Evolutionary conservation across 2,329 filamentous ascomycete genomes (phyloP).

Genomic region (Neophaeococcomyces aloes): DNA sequence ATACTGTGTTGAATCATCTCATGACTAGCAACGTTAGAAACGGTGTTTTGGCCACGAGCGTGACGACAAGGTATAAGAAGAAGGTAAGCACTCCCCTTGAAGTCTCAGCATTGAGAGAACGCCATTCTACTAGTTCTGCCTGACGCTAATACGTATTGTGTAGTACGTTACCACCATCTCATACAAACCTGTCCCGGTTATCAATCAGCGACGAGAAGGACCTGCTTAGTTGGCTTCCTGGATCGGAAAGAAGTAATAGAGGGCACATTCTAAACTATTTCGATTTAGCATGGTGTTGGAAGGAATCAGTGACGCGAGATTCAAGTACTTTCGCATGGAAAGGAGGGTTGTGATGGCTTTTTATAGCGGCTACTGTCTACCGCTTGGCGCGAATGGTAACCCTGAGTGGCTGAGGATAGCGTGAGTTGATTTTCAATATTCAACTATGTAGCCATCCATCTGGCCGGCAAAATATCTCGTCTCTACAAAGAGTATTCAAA

Average conservation of each 20-base stretch:
- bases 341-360: too few relatives aligned
- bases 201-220: background rate
- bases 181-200: slow-evolving; percentile 70
- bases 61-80: slow-evolving; percentile 92
- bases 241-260: too few relatives aligned
- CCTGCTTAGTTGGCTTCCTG: background rate
- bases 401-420: too few relatives aligned
- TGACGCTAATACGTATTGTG: slow-evolving; percentile 1
- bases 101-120: too few relatives aligned
- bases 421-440: too few relatives aligned
- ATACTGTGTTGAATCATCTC: slow-evolving; percentile 91
- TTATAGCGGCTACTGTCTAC: too few relatives aligned
- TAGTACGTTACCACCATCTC: slow-evolving; percentile 96
- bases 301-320: background rate
- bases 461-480: too few relatives aligned
- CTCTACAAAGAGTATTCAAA: too few relatives aligned
- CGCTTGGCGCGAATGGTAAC: too few relatives aligned
- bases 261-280: background rate
- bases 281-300: slow-evolving; percentile 7
- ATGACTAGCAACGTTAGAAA: slow-evolving; percentile 98
- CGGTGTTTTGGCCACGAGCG: slow-evolving; percentile 86
- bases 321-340: too few relatives aligned
- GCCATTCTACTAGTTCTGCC: too few relatives aligned
- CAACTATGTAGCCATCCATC: too few relatives aligned
- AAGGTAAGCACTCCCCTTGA: slow-evolving; percentile 42